These are phyloP conservation scores for Claviceps capensis DNA, from an alignment of 2,329 filamentous ascomycete species.

Conservation along the genomic window DNA sequence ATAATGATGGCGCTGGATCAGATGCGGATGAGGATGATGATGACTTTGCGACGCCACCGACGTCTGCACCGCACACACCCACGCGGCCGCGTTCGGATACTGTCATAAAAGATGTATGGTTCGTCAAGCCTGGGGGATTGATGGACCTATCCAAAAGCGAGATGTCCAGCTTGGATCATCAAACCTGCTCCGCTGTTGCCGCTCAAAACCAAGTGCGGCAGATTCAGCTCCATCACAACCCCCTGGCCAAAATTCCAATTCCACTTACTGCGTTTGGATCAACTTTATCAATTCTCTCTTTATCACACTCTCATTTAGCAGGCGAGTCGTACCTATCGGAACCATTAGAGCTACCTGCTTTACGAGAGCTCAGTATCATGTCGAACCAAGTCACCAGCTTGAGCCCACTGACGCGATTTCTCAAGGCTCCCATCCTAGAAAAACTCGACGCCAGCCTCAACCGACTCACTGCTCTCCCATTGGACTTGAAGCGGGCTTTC, in stretches of 20 bases:
- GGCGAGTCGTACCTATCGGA: constrained; percentile 52
- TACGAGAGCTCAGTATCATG: constrained; percentile 65
- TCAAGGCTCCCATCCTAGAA: constrained; percentile 62
- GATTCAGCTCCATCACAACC: constrained; percentile 65
- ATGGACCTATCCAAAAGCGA: constrained; percentile 58
- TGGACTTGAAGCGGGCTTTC: constrained; percentile 48
- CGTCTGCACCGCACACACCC: constrained; percentile 37
- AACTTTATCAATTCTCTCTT: constrained; percentile 55
- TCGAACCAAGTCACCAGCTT: constrained; percentile 62
- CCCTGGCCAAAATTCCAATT: constrained; percentile 54
- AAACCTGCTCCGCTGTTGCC: constrained; percentile 41
- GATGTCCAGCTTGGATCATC: constrained; percentile 44
- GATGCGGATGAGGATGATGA: constrained; percentile 40
- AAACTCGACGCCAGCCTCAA: constrained; percentile 76
- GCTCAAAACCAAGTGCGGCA: constrained; percentile 36
- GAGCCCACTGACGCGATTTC: constrained; percentile 46
- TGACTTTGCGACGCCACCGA: constrained; percentile 44
- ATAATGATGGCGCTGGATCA: constrained; percentile 31
- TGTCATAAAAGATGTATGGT: constrained; percentile 33
- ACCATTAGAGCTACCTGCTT: constrained; percentile 53
- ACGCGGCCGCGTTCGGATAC: constrained; percentile 35
- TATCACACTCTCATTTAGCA: constrained; percentile 62
- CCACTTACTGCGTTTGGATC: constrained; percentile 58
- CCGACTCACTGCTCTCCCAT: constrained; percentile 57
- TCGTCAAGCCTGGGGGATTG: constrained; percentile 44